A percentile compares a stretch with the other conserved stretches of the same genome.
Conservation (phyloP, 805 yeast species). For the Metschnikowia borealis region DNA sequence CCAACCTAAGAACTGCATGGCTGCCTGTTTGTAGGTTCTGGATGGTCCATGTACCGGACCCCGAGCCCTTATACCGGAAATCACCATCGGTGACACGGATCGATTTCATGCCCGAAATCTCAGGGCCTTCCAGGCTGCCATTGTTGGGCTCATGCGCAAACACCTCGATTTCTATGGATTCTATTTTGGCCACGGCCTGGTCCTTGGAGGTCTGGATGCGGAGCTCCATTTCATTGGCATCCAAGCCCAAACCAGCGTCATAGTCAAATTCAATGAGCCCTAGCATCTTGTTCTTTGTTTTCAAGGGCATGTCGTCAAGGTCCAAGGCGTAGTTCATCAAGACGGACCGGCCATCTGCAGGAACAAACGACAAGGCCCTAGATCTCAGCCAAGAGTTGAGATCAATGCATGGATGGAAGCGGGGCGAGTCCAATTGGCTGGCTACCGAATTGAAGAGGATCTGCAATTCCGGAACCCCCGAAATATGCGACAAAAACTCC, state of each 20-base stretch:
- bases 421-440: constrained; percentile 50
- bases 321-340: constrained; percentile 64
- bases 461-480: constrained; percentile 72
- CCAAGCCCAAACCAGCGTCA: constrained; percentile 48
- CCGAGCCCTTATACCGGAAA: constrained; percentile 49
- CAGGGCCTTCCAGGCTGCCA: constrained; percentile 2
- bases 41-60: constrained; percentile 66
- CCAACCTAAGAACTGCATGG: constrained; percentile 64
- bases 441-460: constrained; percentile 47
- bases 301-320: constrained; percentile 28
- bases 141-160: constrained; percentile 14
- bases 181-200: constrained; percentile 31
- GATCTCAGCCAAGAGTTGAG: constrained; percentile 48
- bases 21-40: constrained; percentile 56
- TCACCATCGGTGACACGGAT: constrained; percentile 76
- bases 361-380: constrained; percentile 62
- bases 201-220: constrained; percentile 41
- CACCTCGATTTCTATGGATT: constrained; percentile 28
- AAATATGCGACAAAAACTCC: constrained; percentile 61
- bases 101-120: constrained; percentile 44
- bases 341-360: constrained; percentile 78
- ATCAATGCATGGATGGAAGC: constrained; percentile 70
- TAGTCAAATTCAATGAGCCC: constrained; percentile 58
- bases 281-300: constrained; percentile 22
- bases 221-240: constrained; percentile 60